Conservation (phyloP, 2,329 filamentous ascomycete species). For the Albifimbria verrucaria region DNA sequence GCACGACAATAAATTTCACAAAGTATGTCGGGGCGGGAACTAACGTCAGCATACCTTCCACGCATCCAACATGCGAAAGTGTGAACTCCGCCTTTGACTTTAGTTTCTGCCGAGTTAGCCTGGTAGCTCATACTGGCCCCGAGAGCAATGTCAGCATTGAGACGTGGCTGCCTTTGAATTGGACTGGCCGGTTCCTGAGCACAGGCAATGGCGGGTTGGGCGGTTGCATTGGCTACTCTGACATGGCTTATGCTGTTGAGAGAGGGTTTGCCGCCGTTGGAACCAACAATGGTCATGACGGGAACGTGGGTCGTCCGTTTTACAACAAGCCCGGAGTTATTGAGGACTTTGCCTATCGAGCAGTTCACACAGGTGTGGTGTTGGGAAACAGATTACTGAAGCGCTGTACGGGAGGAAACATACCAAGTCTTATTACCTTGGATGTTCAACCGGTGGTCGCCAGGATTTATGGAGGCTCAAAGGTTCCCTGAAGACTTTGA, state of each 20-base stretch:
- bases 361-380: slow-evolving; percentile 44
- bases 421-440: slow-evolving; percentile 50
- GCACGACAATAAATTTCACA: neutral
- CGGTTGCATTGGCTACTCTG: slow-evolving; percentile 46
- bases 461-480: slow-evolving; percentile 53
- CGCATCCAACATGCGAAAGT: neutral
- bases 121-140: neutral
- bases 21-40: neutral
- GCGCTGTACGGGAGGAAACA: slow-evolving; percentile 40
- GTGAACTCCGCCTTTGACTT: neutral
- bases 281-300: slow-evolving; percentile 50
- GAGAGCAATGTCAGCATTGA: slow-evolving; percentile 26
- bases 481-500: slow-evolving; percentile 55
- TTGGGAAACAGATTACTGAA: slow-evolving; percentile 45
- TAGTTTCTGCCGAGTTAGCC: neutral
- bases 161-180: slow-evolving; percentile 44
- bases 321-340: slow-evolving; percentile 32
- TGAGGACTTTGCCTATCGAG: slow-evolving; percentile 31
- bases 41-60: neutral
- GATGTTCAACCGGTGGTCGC: slow-evolving; percentile 58
- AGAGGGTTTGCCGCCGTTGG: slow-evolving; percentile 45
- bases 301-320: slow-evolving; percentile 29
- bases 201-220: slow-evolving; percentile 47
- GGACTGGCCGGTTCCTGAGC: slow-evolving; percentile 40
- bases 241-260: slow-evolving; percentile 40